Percentiles rank a stretch among this genome's conserved stretches.
phyloP scores from a whole-genome alignment of 1,139 yeast species.

The Candida sojae region DNA sequence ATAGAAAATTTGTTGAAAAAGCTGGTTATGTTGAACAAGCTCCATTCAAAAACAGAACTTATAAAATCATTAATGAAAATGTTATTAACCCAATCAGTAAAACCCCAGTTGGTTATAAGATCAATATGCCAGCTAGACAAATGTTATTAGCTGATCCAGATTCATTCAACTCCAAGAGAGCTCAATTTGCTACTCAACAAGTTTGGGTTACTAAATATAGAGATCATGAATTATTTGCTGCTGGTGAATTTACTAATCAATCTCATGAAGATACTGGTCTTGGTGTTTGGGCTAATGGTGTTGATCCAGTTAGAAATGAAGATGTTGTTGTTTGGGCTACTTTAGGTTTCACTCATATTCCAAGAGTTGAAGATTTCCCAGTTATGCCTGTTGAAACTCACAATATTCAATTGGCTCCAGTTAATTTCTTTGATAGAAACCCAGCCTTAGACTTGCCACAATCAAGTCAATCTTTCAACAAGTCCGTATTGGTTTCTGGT shows the following conservation, averaged over 20 bases:
- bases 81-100: conserved; percentile 74
- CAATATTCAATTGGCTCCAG: conserved; percentile 68
- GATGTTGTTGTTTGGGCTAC: conserved; percentile 89
- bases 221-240: conserved; percentile 70
- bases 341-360: conserved; percentile 83
- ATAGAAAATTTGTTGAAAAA: conserved; percentile 66
- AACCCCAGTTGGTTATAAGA: conserved; percentile 82
- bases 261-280: conserved; percentile 65
- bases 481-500: conserved; percentile 49
- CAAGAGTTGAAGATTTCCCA: conserved; percentile 85
- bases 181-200: conserved; percentile 72
- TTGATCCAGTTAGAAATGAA: conserved; percentile 73
- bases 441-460: conserved; percentile 86
- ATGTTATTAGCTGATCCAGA: conserved; percentile 68
- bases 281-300: conserved; percentile 66
- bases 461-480: conserved; percentile 69
- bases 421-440: conserved; percentile 77
- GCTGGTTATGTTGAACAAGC: conserved; percentile 76
- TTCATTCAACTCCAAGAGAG: conserved; percentile 65
- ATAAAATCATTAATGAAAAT: conserved; percentile 79
- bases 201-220: conserved; percentile 75
- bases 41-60: conserved; percentile 73
- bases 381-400: conserved; percentile 87
- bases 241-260: conserved; percentile 82
- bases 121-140: conserved; percentile 75